Evolutionary conservation across 768 basidiomycete genomes (phyloP).

Genomic region (Chalciporus sphaerocephalus): DNA sequence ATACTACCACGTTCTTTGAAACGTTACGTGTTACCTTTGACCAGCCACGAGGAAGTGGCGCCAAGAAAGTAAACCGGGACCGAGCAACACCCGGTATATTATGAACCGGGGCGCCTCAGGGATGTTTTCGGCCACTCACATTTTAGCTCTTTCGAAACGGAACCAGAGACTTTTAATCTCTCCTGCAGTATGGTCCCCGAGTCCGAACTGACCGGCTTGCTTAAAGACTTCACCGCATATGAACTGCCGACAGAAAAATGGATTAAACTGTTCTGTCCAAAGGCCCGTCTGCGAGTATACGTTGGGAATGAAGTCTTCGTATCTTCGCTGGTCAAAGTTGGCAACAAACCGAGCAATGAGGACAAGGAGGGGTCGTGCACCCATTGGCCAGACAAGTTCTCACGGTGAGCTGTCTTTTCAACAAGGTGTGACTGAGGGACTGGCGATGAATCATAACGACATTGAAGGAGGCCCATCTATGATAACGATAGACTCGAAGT

Average conservation of each 20-base stretch:
- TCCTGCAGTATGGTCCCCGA: neutral
- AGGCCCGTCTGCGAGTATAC: conserved; percentile 3
- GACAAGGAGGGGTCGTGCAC: neutral
- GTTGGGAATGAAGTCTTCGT: conserved; percentile 3
- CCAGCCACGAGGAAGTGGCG: neutral
- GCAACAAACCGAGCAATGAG: neutral
- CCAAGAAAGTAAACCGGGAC: neutral
- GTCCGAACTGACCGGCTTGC: neutral
- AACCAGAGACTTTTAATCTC: neutral
- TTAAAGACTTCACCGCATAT: conserved; percentile 11
- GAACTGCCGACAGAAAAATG: conserved; percentile 10
- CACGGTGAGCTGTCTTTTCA: conserved; percentile 12
- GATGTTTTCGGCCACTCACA: neutral
- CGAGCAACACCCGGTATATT: neutral
- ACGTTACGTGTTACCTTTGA: neutral
- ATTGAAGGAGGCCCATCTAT: conserved; percentile 12
- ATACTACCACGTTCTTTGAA: neutral
- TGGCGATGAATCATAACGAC: too few relatives aligned
- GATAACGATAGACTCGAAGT: conserved; percentile 20
- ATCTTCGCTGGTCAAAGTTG: conserved; percentile 6
- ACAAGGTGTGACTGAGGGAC: conserved; percentile 1
- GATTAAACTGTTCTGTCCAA: conserved; percentile 5
- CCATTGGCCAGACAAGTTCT: conserved; percentile 15
- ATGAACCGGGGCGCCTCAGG: neutral
- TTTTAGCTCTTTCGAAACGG: neutral